These are phyloP conservation scores for Imleria badia DNA, from an alignment of 768 basidiomycete genomes.

Conservation along the genomic window DNA sequence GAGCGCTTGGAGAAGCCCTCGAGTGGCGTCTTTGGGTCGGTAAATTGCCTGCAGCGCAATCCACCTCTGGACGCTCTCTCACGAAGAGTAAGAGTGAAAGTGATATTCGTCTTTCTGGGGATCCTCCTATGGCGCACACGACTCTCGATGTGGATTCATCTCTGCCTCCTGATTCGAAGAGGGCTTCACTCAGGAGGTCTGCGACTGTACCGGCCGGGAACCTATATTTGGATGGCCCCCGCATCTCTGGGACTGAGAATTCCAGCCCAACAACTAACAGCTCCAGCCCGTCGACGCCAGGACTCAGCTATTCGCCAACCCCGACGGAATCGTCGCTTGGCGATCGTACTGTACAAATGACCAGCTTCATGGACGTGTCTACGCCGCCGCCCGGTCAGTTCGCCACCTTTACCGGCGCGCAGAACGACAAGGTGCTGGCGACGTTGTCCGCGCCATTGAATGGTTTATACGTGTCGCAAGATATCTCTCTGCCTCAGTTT, in stretches of 20 bases:
- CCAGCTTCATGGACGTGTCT: conserved; percentile 47
- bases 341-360: conserved; percentile 58
- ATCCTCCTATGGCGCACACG: not conserved
- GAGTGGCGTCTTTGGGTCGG: conserved; percentile 95
- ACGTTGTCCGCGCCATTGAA: conserved; percentile 17
- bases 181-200: conserved; percentile 37
- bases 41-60: conserved; percentile 47
- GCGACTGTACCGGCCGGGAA: conserved; percentile 42
- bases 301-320: conserved; percentile 58
- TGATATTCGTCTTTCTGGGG: conserved; percentile 24
- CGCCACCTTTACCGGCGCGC: conserved; percentile 34
- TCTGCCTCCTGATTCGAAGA: conserved; percentile 11
- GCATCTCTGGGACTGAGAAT: not conserved
- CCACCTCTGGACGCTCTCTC: conserved; percentile 39
- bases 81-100: conserved; percentile 54
- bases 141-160: conserved; percentile 2
- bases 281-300: conserved; percentile 52
- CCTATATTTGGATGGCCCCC: conserved; percentile 23
- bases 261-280: conserved; percentile 28
- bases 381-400: conserved; percentile 38
- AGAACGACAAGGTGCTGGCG: conserved; percentile 35
- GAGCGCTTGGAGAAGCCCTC: conserved; percentile 81
- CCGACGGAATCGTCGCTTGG: conserved; percentile 57
- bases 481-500: conserved; percentile 1
- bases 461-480: conserved; percentile 22